Evolutionary conservation across 495 filamentous ascomycete genomes (phyloP), one percentile per base, ranked within the genome.

Genomic region (Penicillium riverlandense): DNA sequence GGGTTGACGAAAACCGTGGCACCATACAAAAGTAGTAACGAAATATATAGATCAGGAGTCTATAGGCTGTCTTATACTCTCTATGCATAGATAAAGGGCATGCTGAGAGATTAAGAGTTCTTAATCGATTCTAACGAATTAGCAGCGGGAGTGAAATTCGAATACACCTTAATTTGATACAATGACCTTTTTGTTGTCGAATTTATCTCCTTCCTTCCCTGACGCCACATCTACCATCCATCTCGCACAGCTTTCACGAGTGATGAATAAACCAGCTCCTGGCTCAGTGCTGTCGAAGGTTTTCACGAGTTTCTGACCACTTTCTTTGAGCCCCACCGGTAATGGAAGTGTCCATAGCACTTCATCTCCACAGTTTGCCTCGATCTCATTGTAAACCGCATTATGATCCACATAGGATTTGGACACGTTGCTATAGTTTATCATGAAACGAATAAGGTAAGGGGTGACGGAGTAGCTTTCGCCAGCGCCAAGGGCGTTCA

Each of bases 151-250:
- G 2, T 4, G 6, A 2, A 22, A 22, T 22, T 22, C 3, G 22
- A 22, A 22, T 22, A 22, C 22, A 22, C 22, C 3, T 22, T 36
- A 43, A 37, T 43, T 43, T 2, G 30, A 43, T 11, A 43, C 41
- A 43, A 43, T 43, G 28, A 43, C 33, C 41, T 33, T 35, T 13
- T 29, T 36, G n/a, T 43, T 43, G 35, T 43, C 15, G 34, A 43
- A 49, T 12, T 32, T 32, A 13, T 40, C 40, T 4, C 40, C 34
- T 11, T 29, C 27, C 22, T 29, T 49, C 33, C 46, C 46, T 0
- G 16, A 9, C n/a, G 46, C 40, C 7, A 49, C 46, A 27, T 38
- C 46, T 29, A 49, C 40, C 46, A 49, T 43, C 46, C 46, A 49
- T 28, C 35, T 28, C 4, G 46, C 46, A 49, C 46, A 49, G 28